A percentile compares a stretch with the other conserved stretches of the same genome.
Evolutionary conservation across 176 grass and related monocot genomes (phyloP).

Genomic region (Carex kokanica): DNA sequence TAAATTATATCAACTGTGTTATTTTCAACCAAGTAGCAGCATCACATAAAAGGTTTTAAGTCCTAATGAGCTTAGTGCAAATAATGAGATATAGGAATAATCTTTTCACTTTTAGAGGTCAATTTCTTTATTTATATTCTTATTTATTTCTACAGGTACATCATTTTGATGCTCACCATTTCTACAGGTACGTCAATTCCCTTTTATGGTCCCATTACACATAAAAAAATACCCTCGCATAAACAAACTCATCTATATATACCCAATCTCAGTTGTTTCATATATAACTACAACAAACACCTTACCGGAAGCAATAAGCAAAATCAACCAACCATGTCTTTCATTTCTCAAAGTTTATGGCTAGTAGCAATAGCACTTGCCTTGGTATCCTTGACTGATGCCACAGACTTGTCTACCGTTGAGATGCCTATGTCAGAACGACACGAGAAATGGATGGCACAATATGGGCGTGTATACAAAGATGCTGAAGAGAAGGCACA

Average conservation of each 20-base stretch:
- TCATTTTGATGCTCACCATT: too few relatives aligned
- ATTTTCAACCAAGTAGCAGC: too few relatives aligned
- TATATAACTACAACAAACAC: neutral
- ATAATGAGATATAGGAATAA: too few relatives aligned
- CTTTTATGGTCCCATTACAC: too few relatives aligned
- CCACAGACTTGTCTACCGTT: conserved; percentile 11
- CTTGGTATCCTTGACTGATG: neutral
- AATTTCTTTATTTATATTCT: too few relatives aligned
- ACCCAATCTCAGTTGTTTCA: neutral
- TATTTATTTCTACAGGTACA: too few relatives aligned
- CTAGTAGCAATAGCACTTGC: neutral
- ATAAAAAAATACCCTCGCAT: too few relatives aligned
- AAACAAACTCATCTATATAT: neutral
- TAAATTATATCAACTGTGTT: too few relatives aligned
- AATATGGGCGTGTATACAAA: conserved; percentile 34
- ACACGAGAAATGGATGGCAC: conserved; percentile 46
- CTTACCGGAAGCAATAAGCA: neutral
- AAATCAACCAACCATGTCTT: conserved; percentile 28
- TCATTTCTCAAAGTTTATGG: neutral
- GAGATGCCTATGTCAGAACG: neutral
- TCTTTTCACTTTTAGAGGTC: too few relatives aligned
- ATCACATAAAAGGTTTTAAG: too few relatives aligned
- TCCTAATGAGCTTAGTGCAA: too few relatives aligned
- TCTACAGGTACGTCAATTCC: too few relatives aligned
- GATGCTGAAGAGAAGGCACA: conserved; percentile 35